A percentile compares a stretch with the other conserved stretches of the same genome.
Evolutionary conservation across 2,329 filamentous ascomycete species (phyloP).

Genomic region (Ceratocystis alfenasii): DNA sequence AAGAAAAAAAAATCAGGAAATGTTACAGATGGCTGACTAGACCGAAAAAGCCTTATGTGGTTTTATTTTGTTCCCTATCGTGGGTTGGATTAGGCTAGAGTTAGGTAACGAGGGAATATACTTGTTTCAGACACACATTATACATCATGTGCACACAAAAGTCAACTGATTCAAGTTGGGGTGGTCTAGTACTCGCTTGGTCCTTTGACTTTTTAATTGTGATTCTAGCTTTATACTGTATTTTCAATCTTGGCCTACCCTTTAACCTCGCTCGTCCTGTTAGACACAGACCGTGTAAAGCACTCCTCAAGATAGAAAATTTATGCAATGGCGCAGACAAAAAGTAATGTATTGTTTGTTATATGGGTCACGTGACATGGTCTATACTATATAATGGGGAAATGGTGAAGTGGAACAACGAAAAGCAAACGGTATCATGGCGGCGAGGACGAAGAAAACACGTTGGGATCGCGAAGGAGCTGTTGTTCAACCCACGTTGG

Average conservation of each 20-base stretch:
- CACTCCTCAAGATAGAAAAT: no score
- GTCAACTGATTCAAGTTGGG: no score
- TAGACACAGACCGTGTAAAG: no score
- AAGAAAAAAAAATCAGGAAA: no score
- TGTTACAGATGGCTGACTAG: no score
- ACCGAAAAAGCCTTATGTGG: not conserved
- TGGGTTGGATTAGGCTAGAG: not conserved
- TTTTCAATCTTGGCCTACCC: not conserved
- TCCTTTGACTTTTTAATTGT: not conserved
- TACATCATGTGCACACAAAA: not conserved
- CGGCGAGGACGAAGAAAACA: constrained; percentile 32
- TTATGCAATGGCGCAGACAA: not conserved
- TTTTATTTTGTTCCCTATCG: no score
- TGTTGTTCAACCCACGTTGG: constrained; percentile 44
- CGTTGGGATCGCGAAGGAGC: constrained; percentile 35
- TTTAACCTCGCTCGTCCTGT: no score
- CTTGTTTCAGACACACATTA: not conserved
- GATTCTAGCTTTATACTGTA: not conserved
- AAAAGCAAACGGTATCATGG: no score
- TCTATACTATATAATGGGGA: not conserved
- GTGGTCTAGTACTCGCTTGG: no score
- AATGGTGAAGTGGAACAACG: not conserved
- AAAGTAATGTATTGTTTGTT: not conserved
- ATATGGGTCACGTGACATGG: not conserved
- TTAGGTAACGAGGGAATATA: not conserved